Percentiles rank a stretch among this genome's conserved stretches.
phyloP scores from a whole-genome alignment of 495 filamentous ascomycete genomes.

The Aspergillus avenaceus region DNA sequence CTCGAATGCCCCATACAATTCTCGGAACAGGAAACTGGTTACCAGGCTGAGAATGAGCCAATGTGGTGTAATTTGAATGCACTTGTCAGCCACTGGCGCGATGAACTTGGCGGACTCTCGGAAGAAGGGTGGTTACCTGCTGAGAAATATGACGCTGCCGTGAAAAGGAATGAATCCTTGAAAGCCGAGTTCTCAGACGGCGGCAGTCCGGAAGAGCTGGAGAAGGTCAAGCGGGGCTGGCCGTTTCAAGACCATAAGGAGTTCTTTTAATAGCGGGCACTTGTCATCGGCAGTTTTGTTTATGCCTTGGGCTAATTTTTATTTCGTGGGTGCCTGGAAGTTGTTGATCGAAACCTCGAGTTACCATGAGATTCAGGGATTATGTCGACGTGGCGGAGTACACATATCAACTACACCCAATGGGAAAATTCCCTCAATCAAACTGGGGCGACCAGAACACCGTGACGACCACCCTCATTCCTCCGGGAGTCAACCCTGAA shows the following conservation, averaged over 20 bases:
- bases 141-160: slow-evolving; percentile 12
- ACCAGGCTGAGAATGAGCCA: slow-evolving; percentile 15
- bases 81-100: slow-evolving; percentile 19
- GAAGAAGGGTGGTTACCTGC: slow-evolving; percentile 15
- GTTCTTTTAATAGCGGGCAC: slow-evolving; percentile 15
- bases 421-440: too few relatives aligned
- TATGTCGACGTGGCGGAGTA: too few relatives aligned
- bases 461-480: too few relatives aligned
- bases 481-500: too few relatives aligned
- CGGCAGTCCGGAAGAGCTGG: slow-evolving; percentile 10
- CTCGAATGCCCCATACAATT: slow-evolving; percentile 16
- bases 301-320: too few relatives aligned
- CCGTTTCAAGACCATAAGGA: slow-evolving; percentile 21
- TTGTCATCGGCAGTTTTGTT: too few relatives aligned
- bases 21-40: slow-evolving; percentile 10
- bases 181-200: slow-evolving; percentile 8
- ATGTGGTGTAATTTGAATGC: slow-evolving; percentile 18
- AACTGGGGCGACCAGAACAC: too few relatives aligned
- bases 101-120: slow-evolving; percentile 15
- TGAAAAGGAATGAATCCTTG: slow-evolving; percentile 8
- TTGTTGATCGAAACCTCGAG: too few relatives aligned
- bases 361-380: too few relatives aligned
- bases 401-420: too few relatives aligned
- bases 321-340: too few relatives aligned
- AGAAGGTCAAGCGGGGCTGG: slow-evolving; percentile 14